A percentile compares a stretch with the other conserved stretches of the same genome.
These are phyloP conservation scores for Boletus hoseneyae DNA, from an alignment of 1,284 basidiomycete genomes.

Conservation along the genomic window DNA sequence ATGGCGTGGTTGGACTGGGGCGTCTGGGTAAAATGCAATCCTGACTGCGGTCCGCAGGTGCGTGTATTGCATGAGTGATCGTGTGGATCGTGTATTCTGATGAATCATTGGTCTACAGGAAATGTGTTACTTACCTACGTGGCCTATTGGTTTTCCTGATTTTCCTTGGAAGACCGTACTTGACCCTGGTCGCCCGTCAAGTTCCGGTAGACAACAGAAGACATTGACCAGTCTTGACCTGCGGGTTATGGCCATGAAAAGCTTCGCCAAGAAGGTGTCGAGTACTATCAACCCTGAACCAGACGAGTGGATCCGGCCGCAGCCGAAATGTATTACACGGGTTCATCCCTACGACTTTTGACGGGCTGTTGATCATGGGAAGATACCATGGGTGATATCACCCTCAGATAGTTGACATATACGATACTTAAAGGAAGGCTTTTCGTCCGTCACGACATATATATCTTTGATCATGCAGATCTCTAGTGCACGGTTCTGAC, in stretches of 20 bases:
- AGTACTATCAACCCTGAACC: neutral
- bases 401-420: too few relatives aligned
- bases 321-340: constrained; percentile 22
- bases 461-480: too few relatives aligned
- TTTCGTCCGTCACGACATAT: too few relatives aligned
- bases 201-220: neutral
- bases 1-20: constrained; percentile 42
- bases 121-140: constrained; percentile 42
- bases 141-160: constrained; percentile 30
- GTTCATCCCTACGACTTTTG: constrained; percentile 11
- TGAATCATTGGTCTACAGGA: neutral
- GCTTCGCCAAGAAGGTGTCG: neutral
- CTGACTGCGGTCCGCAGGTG: constrained; percentile 34
- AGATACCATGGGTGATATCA: too few relatives aligned
- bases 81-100: neutral
- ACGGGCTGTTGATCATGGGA: neutral
- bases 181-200: neutral
- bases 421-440: too few relatives aligned
- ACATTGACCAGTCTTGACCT: neutral
- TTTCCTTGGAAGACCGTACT: neutral
- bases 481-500: too few relatives aligned
- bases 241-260: neutral
- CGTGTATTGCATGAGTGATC: neutral
- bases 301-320: constrained; percentile 26
- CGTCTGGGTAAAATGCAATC: constrained; percentile 37